phyloP scores from a whole-genome alignment of 2,329 filamentous ascomycete genomes.

The Monosporascus ibericus region DNA sequence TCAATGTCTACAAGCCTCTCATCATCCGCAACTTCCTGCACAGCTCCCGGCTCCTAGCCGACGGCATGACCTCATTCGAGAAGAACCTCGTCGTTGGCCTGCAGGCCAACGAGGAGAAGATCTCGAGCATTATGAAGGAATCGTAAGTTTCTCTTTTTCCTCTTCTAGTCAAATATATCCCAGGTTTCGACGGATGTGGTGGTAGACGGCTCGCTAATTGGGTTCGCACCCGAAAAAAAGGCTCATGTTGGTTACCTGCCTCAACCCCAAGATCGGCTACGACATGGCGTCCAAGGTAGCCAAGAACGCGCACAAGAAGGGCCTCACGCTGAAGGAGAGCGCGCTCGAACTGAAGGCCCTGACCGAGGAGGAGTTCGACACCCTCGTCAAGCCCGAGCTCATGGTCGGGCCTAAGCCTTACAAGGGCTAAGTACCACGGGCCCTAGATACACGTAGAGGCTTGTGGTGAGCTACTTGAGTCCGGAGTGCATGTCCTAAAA shows the following conservation, averaged over 20 bases:
- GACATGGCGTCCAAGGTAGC: slow-evolving; percentile 96
- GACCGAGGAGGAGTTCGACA: slow-evolving; percentile 83
- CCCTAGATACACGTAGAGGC: neutral
- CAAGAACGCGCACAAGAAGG: slow-evolving; percentile 99
- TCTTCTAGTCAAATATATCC: neutral
- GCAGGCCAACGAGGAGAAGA: slow-evolving; percentile 90
- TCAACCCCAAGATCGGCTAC: slow-evolving; percentile 96
- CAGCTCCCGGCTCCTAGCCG: slow-evolving; percentile 79
- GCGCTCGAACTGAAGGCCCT: slow-evolving; percentile 90
- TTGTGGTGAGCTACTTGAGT: no score
- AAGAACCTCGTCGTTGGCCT: slow-evolving; percentile 85
- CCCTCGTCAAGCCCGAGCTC: slow-evolving; percentile 83
- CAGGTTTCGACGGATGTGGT: no score
- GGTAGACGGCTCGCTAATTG: slow-evolving; percentile 18
- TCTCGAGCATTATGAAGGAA: slow-evolving; percentile 84
- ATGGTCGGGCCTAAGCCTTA: slow-evolving; percentile 79
- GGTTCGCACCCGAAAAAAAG: slow-evolving; percentile 36
- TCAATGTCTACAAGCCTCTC: slow-evolving; percentile 98
- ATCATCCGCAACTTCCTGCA: slow-evolving; percentile 94
- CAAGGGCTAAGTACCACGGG: slow-evolving; percentile 35
- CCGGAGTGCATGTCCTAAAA: no score
- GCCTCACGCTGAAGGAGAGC: slow-evolving; percentile 84
- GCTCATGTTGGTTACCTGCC: slow-evolving; percentile 95
- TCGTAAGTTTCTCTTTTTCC: slow-evolving; percentile 53
- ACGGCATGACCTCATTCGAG: slow-evolving; percentile 93